Conservation (phyloP, 805 yeast genomes). For the Hanseniaspora taiwanica region DNA sequence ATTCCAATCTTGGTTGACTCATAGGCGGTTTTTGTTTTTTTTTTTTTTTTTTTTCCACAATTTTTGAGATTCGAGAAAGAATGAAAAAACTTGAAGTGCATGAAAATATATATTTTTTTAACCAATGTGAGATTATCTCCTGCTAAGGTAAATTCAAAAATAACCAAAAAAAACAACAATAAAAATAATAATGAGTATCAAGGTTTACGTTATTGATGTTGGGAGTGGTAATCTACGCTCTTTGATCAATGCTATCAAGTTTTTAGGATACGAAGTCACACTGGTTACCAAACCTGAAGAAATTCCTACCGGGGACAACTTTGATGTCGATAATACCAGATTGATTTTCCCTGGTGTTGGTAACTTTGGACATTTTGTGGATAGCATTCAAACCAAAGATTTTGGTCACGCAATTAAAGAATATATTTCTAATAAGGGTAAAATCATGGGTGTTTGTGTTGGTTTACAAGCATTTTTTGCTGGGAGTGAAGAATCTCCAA, state of each 20-base stretch:
- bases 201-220: constrained; percentile 67
- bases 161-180: neutral
- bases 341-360: constrained; percentile 95
- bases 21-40: no score
- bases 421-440: constrained; percentile 66
- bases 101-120: no score
- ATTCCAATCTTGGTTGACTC: no score
- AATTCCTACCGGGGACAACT: constrained; percentile 32
- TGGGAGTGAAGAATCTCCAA: constrained; percentile 64
- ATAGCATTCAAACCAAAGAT: constrained; percentile 45
- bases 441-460: constrained; percentile 94
- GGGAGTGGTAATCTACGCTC: constrained; percentile 92
- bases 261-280: constrained; percentile 55
- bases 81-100: no score
- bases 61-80: no score
- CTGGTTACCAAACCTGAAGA: constrained; percentile 41
- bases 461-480: constrained; percentile 80
- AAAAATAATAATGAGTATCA: neutral
- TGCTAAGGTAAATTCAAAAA: neutral
- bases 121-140: no score
- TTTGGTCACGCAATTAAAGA: constrained; percentile 51
- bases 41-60: no score
- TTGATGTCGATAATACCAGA: constrained; percentile 29
- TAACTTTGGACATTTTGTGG: constrained; percentile 87
- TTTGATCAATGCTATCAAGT: constrained; percentile 70